A percentile compares a stretch with the other conserved stretches of the same genome.
phyloP scores from a whole-genome alignment of 768 basidiomycete species.

The Exsudoporus frostii region DNA sequence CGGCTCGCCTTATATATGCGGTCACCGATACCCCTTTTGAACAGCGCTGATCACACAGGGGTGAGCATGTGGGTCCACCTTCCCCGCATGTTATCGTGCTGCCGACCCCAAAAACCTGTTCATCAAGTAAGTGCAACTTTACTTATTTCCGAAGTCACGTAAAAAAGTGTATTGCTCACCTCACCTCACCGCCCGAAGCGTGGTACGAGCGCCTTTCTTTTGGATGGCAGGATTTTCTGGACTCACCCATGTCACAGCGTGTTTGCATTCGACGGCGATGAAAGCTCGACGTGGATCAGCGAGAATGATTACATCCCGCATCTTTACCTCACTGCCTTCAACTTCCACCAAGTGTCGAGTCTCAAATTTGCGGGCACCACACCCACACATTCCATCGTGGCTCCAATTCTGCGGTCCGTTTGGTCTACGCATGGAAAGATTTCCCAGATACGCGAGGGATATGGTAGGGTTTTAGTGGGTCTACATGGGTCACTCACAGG shows the following conservation, averaged over 20 bases:
- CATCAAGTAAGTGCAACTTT: no score
- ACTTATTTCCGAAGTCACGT: no score
- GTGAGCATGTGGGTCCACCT: neutral
- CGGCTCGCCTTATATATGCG: constrained; percentile 1
- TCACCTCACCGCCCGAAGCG: no score
- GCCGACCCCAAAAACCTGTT: neutral
- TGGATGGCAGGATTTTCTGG: neutral
- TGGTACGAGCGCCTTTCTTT: no score
- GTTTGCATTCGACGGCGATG: neutral
- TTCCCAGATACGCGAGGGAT: neutral
- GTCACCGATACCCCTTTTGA: neutral
- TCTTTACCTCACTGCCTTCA: neutral
- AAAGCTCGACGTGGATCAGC: neutral
- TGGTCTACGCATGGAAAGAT: neutral
- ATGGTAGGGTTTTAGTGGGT: neutral
- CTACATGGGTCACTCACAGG: neutral
- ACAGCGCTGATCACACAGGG: constrained; percentile 7
- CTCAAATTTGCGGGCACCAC: neutral
- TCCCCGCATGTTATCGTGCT: neutral
- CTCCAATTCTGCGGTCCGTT: neutral
- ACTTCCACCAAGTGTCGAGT: neutral
- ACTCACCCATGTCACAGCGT: neutral
- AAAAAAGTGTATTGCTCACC: no score
- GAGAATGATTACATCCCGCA: neutral
- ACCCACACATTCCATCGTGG: neutral